Evolutionary conservation across 305 asterid genomes (phyloP).

Genomic region (Caryopteris hybrid): DNA sequence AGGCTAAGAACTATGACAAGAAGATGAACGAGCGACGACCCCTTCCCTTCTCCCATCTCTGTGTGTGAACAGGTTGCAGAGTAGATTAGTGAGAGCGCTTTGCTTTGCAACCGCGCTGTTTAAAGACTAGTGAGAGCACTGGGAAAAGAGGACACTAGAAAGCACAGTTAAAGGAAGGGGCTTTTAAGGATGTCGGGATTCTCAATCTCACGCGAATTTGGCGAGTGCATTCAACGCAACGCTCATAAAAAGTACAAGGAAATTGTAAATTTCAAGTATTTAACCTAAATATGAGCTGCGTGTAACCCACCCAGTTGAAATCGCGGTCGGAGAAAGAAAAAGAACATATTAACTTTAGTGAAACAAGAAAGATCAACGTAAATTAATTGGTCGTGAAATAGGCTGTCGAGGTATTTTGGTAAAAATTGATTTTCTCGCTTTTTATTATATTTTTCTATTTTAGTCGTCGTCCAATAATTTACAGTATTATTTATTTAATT

Average conservation of each 20-base stretch:
- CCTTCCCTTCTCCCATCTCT: constrained; percentile 59
- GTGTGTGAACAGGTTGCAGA: constrained; percentile 12
- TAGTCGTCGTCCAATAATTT: too few relatives aligned
- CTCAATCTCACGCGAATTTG: not conserved
- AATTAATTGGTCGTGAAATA: too few relatives aligned
- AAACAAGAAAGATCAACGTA: too few relatives aligned
- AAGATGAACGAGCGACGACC: constrained; percentile 47
- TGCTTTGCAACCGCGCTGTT: not conserved
- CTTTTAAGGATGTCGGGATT: constrained; percentile 11
- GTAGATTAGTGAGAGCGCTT: not conserved
- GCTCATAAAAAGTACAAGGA: not conserved
- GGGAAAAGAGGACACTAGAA: not conserved
- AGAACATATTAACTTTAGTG: too few relatives aligned
- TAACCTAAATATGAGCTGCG: too few relatives aligned
- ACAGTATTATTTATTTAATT: too few relatives aligned
- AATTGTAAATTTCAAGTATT: not conserved
- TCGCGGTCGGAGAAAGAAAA: too few relatives aligned
- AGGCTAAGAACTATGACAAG: constrained; percentile 66
- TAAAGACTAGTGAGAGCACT: too few relatives aligned
- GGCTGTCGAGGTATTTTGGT: too few relatives aligned
- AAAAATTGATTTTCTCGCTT: too few relatives aligned
- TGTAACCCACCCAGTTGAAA: too few relatives aligned
- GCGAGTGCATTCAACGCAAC: not conserved
- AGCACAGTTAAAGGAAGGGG: constrained; percentile 12
- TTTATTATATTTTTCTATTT: too few relatives aligned